phyloP scores from a whole-genome alignment of 192 early-diverging fungal genomes.

The Fimicolochytrium jonesii region DNA sequence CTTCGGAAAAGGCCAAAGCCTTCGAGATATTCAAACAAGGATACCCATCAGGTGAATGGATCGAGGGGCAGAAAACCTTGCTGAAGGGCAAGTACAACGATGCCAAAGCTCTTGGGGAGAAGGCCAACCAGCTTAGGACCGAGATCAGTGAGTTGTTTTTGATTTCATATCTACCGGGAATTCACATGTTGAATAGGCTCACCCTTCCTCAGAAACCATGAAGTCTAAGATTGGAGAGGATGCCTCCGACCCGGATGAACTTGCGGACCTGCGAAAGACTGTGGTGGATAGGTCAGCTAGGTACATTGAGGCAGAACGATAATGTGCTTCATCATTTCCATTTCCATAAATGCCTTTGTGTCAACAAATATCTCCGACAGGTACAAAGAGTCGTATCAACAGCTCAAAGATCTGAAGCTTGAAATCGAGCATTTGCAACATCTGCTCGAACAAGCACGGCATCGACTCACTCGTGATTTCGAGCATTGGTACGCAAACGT shows the following conservation, averaged over 20 bases:
- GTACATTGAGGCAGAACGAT: too few species aligned
- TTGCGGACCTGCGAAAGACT: too few species aligned
- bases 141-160: conserved; percentile 43
- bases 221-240: conserved; percentile 7
- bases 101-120: conserved; percentile 49
- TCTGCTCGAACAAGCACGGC: conserved; percentile 53
- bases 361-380: conserved; percentile 12
- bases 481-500: conserved; percentile 54
- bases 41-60: conserved; percentile 50
- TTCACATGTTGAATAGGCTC: neutral
- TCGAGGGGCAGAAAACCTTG: conserved; percentile 54
- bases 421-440: conserved; percentile 67
- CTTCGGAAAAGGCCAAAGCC: conserved; percentile 53
- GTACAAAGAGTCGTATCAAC: conserved; percentile 50
- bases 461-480: conserved; percentile 52
- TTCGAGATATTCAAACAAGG: conserved; percentile 52
- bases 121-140: conserved; percentile 36
- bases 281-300: too few species aligned
- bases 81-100: conserved; percentile 51
- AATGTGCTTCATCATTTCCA: too few species aligned
- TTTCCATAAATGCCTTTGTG: too few species aligned
- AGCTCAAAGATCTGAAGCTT: conserved; percentile 53
- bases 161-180: too few species aligned
- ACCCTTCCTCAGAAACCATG: conserved; percentile 6
- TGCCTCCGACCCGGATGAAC: too few species aligned